A percentile compares a stretch with the other conserved stretches of the same genome.
These are phyloP conservation scores for Boletellus ananas DNA, from an alignment of 768 basidiomycete species.

Conservation along the genomic window DNA sequence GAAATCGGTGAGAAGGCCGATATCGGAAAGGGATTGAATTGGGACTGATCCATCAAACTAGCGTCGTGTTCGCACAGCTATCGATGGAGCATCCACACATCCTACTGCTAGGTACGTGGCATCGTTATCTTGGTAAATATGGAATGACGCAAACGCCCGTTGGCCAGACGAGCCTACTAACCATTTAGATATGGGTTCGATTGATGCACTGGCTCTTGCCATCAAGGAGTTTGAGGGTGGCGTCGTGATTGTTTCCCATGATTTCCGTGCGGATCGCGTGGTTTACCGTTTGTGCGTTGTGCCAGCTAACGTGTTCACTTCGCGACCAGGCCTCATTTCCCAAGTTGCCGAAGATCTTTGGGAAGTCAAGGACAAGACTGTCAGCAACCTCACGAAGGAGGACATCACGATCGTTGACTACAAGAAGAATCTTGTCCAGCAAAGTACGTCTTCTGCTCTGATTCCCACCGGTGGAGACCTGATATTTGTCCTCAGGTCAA, in stretches of 20 bases:
- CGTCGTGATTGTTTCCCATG: constrained; percentile 99
- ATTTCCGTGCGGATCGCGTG: constrained; percentile 75
- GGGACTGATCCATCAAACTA: constrained; percentile 28
- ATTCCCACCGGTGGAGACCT: background rate
- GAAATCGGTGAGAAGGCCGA: constrained; percentile 69
- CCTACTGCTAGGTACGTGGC: constrained; percentile 66
- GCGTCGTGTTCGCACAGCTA: constrained; percentile 94
- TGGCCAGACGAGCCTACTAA: constrained; percentile 87
- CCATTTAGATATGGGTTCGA: constrained; percentile 96
- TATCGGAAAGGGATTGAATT: constrained; percentile 4
- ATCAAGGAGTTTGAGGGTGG: constrained; percentile 98
- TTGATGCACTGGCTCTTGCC: constrained; percentile 91
- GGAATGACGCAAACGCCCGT: constrained; percentile 1
- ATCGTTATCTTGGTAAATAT: constrained; percentile 10
- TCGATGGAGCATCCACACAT: constrained; percentile 98
- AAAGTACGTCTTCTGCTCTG: constrained; percentile 46
- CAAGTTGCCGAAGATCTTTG: constrained; percentile 99
- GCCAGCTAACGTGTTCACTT: constrained; percentile 11
- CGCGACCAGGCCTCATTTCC: constrained; percentile 73
- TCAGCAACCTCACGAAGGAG: constrained; percentile 85
- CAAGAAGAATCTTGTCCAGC: constrained; percentile 80
- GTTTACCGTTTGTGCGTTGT: background rate
- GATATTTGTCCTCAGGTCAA: constrained; percentile 48
- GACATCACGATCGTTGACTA: constrained; percentile 93
- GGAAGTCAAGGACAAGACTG: constrained; percentile 95